A percentile compares a stretch with the other conserved stretches of the same genome.
phyloP scores from a whole-genome alignment of 1,139 yeast genomes.

The Debaryomyces udenii region DNA sequence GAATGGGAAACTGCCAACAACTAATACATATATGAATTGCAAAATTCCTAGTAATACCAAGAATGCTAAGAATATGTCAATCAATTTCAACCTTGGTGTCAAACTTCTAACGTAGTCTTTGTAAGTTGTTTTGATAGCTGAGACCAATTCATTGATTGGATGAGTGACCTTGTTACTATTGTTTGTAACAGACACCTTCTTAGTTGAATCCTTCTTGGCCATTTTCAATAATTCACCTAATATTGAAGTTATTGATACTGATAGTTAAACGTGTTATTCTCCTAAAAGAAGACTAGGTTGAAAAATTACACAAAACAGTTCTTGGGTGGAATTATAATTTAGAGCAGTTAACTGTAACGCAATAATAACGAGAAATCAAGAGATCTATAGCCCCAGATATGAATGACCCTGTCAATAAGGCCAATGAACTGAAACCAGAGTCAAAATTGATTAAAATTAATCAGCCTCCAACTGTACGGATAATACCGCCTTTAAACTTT shows the following conservation, averaged over 20 bases:
- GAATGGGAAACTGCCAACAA: constrained; percentile 92
- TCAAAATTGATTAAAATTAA: constrained; percentile 20
- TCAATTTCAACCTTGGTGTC: constrained; percentile 59
- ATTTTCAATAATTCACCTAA: constrained; percentile 21
- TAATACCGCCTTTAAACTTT: constrained; percentile 92
- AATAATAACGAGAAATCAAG: not conserved
- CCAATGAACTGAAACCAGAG: not conserved
- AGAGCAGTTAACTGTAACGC: not conserved
- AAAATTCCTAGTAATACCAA: constrained; percentile 73
- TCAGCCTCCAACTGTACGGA: constrained; percentile 60
- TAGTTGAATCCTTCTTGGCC: constrained; percentile 42
- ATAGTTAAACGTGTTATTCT: constrained; percentile 15
- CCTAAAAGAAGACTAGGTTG: constrained; percentile 8
- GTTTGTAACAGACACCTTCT: constrained; percentile 23
- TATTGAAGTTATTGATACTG: not conserved
- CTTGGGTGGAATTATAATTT: not conserved
- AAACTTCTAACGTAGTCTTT: constrained; percentile 45
- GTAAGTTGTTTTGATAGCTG: constrained; percentile 52
- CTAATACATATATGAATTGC: constrained; percentile 74
- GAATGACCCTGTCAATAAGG: not conserved
- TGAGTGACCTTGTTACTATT: constrained; percentile 9
- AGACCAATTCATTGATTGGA: constrained; percentile 43
- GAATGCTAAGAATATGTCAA: constrained; percentile 77
- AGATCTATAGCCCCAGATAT: not conserved
- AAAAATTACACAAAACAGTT: constrained; percentile 10